These are phyloP conservation scores for Vararia minispora DNA, from an alignment of 768 basidiomycete genomes.

Conservation along the genomic window DNA sequence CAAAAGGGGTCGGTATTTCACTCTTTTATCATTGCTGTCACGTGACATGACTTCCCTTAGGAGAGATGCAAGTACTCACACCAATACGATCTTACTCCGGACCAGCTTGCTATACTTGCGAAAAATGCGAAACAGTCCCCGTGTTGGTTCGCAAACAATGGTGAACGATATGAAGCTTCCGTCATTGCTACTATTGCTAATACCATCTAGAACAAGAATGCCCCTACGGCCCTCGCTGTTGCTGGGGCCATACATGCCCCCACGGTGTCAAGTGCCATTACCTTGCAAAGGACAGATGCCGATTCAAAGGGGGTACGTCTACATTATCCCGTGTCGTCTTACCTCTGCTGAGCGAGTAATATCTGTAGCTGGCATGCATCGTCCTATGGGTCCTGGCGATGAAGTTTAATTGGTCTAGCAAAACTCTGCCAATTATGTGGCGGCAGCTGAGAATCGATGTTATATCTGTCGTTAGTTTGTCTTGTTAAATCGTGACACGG, in stretches of 20 bases:
- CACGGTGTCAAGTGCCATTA: constrained; percentile 49
- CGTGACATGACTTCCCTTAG: constrained; percentile 7
- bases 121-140: constrained; percentile 78
- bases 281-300: constrained; percentile 71
- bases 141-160: constrained; percentile 76
- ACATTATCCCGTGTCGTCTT: background rate
- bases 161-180: constrained; percentile 23
- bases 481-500: no score
- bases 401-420: no score
- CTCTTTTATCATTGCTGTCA: background rate
- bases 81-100: constrained; percentile 60
- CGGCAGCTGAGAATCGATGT: no score
- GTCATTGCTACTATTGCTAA: background rate
- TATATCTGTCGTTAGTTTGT: no score
- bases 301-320: constrained; percentile 66
- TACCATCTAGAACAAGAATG: constrained; percentile 46
- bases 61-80: constrained; percentile 73
- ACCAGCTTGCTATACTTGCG: constrained; percentile 60
- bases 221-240: constrained; percentile 66
- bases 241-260: constrained; percentile 79
- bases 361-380: constrained; percentile 31
- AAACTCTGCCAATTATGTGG: no score
- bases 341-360: background rate
- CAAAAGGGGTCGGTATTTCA: constrained; percentile 42
- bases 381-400: constrained; percentile 11